Evolutionary conservation across 305 asterid species (phyloP), one percentile per base, ranked within the genome.

Genomic region (Fraxinus sp.): DNA sequence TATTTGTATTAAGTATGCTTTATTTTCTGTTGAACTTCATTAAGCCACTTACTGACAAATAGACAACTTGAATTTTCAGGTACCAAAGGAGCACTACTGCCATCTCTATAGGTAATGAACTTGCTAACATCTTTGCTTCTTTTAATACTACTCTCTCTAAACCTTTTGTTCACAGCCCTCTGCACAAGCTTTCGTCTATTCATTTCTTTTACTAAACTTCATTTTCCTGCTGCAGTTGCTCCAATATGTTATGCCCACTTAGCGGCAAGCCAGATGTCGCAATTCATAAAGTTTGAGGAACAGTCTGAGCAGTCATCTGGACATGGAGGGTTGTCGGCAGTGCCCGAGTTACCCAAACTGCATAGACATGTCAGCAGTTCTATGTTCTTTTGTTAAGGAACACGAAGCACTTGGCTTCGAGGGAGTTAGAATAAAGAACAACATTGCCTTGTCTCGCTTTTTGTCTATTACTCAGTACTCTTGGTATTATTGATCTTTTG

Each of bases 31-130:
- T 64, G 18, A 24, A 33, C 79, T 35, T 7, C 7, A 35, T 14
- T 4, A 5, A 16, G 13, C 37, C 41, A 36, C 9, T 18, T 62
- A 11, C 37, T 59, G 24, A 62, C 30, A 9, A 1, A 3, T 5
- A 18, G 8, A 36, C 3, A 0, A 1, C 18, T n/a, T 18, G 3
- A 57, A 16, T 79, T 76, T 78, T 82, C 93, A 93, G 97, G 85
- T 93, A 93, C 77, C 97, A 93, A 86, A 90, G 95, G 70, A 93
- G 97, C 77, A 92, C 95, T 4, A 89, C 95, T 4, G 95, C 97
- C 81, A 86, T 93, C 62, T 93, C 97, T 13, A 84, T 93, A 35
- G 97, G 97, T 92, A 91, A 89, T 83, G 59, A n/a, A 80, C 18
- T 82, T 73, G 28, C 22, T 28, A 55, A 62, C 73, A 43, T 79